Conservation (phyloP, 2,329 filamentous ascomycete species). For the Aspergillus spinulosporus region DNA sequence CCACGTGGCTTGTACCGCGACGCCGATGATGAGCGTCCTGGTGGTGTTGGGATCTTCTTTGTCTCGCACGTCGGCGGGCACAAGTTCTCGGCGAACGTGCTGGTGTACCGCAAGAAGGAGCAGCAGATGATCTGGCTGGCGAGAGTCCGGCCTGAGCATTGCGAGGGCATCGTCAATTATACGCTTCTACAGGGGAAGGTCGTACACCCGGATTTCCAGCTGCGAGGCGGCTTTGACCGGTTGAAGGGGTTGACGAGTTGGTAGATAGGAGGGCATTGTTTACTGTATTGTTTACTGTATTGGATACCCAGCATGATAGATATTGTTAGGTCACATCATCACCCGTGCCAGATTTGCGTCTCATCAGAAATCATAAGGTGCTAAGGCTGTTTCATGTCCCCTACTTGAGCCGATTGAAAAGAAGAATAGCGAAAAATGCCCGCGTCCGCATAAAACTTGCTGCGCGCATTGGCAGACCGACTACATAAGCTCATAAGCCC, state of each 20-base stretch:
- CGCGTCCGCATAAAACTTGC: too few relatives aligned
- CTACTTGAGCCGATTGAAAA: too few relatives aligned
- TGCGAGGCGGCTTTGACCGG: constrained; percentile 82
- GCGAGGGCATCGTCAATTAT: constrained; percentile 81
- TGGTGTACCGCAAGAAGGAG: constrained; percentile 69
- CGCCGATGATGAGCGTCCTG: constrained; percentile 75
- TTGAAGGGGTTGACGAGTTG: constrained; percentile 69
- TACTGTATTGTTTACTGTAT: not conserved
- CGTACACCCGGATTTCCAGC: constrained; percentile 77
- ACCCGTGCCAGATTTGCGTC: not conserved
- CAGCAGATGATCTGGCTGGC: constrained; percentile 73
- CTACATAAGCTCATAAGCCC: too few relatives aligned
- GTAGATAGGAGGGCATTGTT: constrained; percentile 19
- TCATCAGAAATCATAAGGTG: not conserved
- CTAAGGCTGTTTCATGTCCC: too few relatives aligned
- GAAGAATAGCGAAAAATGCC: too few relatives aligned
- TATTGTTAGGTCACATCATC: not conserved
- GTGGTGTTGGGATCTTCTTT: constrained; percentile 87
- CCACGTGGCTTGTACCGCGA: constrained; percentile 78
- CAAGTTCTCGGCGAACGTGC: constrained; percentile 88
- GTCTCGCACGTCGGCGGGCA: constrained; percentile 91
- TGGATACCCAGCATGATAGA: not conserved
- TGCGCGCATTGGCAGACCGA: too few relatives aligned
- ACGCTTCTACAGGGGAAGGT: constrained; percentile 87
- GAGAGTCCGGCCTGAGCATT: constrained; percentile 80